phyloP scores from a whole-genome alignment of 345 rosid genomes.

The Populus ilicifolia region DNA sequence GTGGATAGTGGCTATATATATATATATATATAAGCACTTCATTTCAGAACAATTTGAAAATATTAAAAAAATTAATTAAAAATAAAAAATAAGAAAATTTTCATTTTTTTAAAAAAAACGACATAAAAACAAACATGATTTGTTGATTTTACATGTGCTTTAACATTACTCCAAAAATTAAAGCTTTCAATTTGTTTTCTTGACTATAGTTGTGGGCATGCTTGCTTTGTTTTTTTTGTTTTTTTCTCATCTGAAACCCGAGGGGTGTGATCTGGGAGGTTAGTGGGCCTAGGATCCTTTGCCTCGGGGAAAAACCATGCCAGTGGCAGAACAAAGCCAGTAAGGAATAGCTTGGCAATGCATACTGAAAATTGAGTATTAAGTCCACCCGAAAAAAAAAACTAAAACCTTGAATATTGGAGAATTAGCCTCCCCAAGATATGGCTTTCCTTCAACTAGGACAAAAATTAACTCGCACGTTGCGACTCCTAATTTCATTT shows the following conservation, averaged over 20 bases:
- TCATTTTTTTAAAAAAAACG: no score
- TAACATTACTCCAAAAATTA: background rate
- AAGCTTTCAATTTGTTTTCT: background rate
- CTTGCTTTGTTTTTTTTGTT: background rate
- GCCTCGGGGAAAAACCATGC: background rate
- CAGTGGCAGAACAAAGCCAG: background rate
- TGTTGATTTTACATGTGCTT: background rate
- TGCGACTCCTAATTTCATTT: no score
- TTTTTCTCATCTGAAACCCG: background rate
- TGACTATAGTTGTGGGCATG: background rate
- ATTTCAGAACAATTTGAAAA: no score
- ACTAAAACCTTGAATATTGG: no score
- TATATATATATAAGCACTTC: no score
- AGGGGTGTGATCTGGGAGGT: no score
- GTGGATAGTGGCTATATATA: fast-evolving
- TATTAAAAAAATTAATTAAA: no score
- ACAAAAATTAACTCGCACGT: no score
- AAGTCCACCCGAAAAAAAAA: no score
- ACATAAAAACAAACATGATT: background rate
- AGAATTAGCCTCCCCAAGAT: no score
- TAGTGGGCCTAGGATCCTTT: background rate
- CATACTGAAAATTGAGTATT: background rate
- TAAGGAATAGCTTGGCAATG: background rate
- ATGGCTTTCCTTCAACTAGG: no score
- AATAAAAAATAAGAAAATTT: no score